phyloP scores from a whole-genome alignment of 1,139 yeast species.

The Torulaspora globosa region DNA sequence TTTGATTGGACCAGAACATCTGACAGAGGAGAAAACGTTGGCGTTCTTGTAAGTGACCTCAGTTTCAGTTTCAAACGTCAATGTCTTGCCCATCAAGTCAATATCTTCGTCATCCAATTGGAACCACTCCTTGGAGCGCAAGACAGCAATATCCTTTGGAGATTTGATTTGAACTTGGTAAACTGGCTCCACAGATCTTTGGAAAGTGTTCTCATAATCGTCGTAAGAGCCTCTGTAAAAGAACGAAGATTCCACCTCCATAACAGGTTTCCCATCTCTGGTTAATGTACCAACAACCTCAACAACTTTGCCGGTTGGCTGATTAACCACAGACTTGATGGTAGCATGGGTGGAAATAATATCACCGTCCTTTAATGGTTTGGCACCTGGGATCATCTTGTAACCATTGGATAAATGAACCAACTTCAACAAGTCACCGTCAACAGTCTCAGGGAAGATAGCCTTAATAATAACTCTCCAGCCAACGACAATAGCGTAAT shows the following conservation, averaged over 20 bases:
- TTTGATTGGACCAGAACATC: slow-evolving; percentile 79
- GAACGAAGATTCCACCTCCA: slow-evolving; percentile 94
- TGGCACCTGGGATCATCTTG: slow-evolving; percentile 88
- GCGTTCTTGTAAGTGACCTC: slow-evolving; percentile 76
- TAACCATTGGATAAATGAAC: slow-evolving; percentile 95
- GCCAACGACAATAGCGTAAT: slow-evolving; percentile 95
- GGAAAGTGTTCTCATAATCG: slow-evolving; percentile 90
- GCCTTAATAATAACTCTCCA: slow-evolving; percentile 98
- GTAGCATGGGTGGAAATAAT: slow-evolving; percentile 77
- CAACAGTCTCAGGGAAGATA: slow-evolving; percentile 92
- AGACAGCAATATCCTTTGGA: slow-evolving; percentile 87
- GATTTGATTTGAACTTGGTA: slow-evolving; percentile 69
- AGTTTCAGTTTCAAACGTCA: slow-evolving; percentile 88
- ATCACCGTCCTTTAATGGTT: slow-evolving; percentile 86
- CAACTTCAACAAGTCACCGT: slow-evolving; percentile 90
- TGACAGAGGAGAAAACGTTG: slow-evolving; percentile 70
- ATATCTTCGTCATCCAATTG: slow-evolving; percentile 63
- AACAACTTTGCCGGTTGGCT: slow-evolving; percentile 90
- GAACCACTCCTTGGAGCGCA: slow-evolving; percentile 97
- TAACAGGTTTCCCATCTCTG: slow-evolving; percentile 72
- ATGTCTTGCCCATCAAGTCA: slow-evolving; percentile 71
- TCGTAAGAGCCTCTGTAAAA: slow-evolving; percentile 89
- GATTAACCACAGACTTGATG: slow-evolving; percentile 83
- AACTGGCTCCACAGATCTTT: slow-evolving; percentile 82
- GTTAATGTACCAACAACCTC: slow-evolving; percentile 88